These are phyloP conservation scores for Scedosporium apiospermum DNA, from an alignment of 2,329 filamentous ascomycete species.

Conservation along the genomic window DNA sequence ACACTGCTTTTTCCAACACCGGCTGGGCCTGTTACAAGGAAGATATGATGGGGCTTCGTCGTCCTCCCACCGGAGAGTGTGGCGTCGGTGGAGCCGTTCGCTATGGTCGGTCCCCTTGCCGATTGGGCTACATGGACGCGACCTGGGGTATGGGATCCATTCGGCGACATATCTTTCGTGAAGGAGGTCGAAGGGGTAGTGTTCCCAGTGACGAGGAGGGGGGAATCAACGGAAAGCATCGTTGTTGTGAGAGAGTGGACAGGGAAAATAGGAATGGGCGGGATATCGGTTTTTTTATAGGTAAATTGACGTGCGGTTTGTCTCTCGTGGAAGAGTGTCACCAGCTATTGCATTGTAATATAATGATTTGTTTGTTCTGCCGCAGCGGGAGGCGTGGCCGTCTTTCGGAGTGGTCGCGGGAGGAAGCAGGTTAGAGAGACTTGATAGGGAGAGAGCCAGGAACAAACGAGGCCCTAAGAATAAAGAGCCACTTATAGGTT, in stretches of 20 bases:
- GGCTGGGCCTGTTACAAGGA: slow-evolving; percentile 70
- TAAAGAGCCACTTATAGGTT: too few relatives aligned
- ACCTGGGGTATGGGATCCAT: slow-evolving; percentile 14
- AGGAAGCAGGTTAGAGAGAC: too few relatives aligned
- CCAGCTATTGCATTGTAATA: background rate
- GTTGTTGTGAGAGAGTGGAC: slow-evolving; percentile 8
- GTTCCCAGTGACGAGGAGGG: slow-evolving; percentile 31
- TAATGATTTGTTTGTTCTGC: too few relatives aligned
- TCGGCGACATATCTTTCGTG: slow-evolving; percentile 16
- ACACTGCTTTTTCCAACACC: slow-evolving; percentile 74
- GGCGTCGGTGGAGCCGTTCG: slow-evolving; percentile 7
- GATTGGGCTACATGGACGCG: background rate
- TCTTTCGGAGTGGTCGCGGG: too few relatives aligned
- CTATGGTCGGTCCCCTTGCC: slow-evolving; percentile 15
- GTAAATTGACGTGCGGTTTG: background rate
- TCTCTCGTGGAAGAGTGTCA: background rate
- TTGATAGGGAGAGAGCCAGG: too few relatives aligned
- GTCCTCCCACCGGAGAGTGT: slow-evolving; percentile 3
- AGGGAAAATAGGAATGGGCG: background rate
- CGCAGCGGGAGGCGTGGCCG: too few relatives aligned
- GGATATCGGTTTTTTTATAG: background rate
- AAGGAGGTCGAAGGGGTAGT: slow-evolving; percentile 7
- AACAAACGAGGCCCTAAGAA: too few relatives aligned
- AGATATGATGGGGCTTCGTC: slow-evolving; percentile 55
- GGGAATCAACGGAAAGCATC: slow-evolving; percentile 43